Evolutionary conservation across 768 basidiomycete species (phyloP).

Genomic region (Naematelia aurantialba): DNA sequence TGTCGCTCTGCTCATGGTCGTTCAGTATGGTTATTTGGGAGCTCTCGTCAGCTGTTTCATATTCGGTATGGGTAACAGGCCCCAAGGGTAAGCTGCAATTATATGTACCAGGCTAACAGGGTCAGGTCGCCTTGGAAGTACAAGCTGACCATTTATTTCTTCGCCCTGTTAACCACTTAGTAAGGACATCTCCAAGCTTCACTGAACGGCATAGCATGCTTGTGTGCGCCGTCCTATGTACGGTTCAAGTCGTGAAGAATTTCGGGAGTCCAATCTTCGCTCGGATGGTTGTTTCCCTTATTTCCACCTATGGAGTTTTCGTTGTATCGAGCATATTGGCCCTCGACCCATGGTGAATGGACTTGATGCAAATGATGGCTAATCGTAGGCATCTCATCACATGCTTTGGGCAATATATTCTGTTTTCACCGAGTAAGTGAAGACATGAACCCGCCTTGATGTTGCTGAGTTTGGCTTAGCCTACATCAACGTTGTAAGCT

Average conservation of each 20-base stretch:
- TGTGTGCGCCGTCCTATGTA: conserved; percentile 74
- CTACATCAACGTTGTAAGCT: conserved; percentile 53
- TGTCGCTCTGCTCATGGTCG: neutral
- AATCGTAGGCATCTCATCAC: conserved; percentile 69
- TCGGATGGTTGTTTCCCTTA: conserved; percentile 74
- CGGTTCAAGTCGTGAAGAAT: conserved; percentile 65
- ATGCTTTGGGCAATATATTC: conserved; percentile 79
- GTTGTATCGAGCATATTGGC: conserved; percentile 72
- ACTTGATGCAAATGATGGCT: neutral
- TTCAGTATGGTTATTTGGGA: conserved; percentile 74
- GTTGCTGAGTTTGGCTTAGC: conserved; percentile 50
- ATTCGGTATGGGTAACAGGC: conserved; percentile 93
- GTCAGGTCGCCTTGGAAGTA: conserved; percentile 81
- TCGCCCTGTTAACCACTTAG: conserved; percentile 76
- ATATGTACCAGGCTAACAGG: neutral
- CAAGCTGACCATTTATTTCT: conserved; percentile 66
- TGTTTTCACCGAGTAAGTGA: conserved; percentile 64
- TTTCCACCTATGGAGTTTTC: conserved; percentile 82
- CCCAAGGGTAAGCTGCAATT: conserved; percentile 62
- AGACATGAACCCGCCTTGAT: conserved; percentile 64
- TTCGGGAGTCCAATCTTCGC: conserved; percentile 62
- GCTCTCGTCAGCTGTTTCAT: conserved; percentile 85
- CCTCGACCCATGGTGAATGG: conserved; percentile 75
- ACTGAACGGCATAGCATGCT: conserved; percentile 55
- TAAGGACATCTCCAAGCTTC: conserved; percentile 12